Base-by-base conservation (phyloP, 352 stramenopile genomes). In the Aphanomyces euteiches region DNA sequence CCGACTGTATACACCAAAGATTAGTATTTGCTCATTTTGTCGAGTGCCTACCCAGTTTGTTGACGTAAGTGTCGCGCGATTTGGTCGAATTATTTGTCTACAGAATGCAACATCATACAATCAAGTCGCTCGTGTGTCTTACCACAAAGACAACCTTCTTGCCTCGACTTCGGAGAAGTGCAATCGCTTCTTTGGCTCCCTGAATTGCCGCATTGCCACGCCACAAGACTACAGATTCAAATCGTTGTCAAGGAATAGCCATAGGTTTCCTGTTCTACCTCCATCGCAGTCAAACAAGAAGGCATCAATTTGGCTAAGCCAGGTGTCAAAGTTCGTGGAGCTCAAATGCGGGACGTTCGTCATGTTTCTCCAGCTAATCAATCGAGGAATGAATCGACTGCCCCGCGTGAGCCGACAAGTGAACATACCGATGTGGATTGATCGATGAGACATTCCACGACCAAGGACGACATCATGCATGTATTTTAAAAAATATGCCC, bases 1-100 rank as follows among this genome's bases (percentile, higher is more conserved):
- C 83, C 89, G n/a, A 79, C 86, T 93, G 67, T 10, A 71, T 3
- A 37, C 7, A 64, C 7, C 12, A 10, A 45, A 4, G 8, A 4
- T 66, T n/a, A 56, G 34, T 41, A 17, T 48, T 5, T 15, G 28
- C 0, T n/a, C 10, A 58, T n/a, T 17, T n/a, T 37, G n/a, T 8
- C 8, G 50, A 58, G 19, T 4, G 34, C 7, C 1, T 64, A 93
- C 85, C 84, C n/a, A 94, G 80, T 71, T 92, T 92, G 76, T 90
- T 88, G 57, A 94, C 83, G 76, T 92, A 92, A 13, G 82, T 82
- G 39, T 89, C 83, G 69, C 86, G 78, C 66, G 78, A 89, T 74
- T 89, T 94, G 68, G 84, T 92, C 48, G 86, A 89, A 77, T 94
- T 94, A 76, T 94, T 92, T 45, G 86, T 94, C 86, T 94, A 65